Evolutionary conservation across 148 eudicot genomes (phyloP).

Genomic region (Camellia granthamiana): DNA sequence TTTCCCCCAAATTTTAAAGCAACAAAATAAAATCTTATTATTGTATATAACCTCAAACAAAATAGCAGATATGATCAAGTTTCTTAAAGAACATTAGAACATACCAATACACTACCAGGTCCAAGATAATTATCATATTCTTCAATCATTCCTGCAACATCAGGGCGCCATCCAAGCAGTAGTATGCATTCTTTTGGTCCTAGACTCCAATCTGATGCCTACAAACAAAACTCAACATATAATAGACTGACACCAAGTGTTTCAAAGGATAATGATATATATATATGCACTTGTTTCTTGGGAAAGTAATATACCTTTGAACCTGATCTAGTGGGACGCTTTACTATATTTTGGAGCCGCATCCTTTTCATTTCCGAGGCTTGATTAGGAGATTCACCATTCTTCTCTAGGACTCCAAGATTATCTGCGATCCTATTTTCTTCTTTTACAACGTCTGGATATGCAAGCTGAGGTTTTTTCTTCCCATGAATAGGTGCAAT

Average conservation of each 20-base stretch:
- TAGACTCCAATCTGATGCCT: conserved; percentile 64
- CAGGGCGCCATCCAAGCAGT: conserved; percentile 90
- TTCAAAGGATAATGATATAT: not conserved
- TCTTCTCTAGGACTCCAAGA: conserved; percentile 27
- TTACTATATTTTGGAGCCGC: conserved; percentile 48
- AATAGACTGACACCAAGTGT: not conserved
- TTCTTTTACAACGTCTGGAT: conserved; percentile 28
- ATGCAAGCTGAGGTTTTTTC: conserved; percentile 44
- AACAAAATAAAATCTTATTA: too few species aligned
- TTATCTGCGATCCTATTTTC: conserved; percentile 25
- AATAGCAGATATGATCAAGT: too few species aligned
- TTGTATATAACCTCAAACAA: too few species aligned
- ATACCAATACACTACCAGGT: conserved; percentile 94
- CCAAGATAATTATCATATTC: conserved; percentile 94
- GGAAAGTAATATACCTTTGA: conserved; percentile 57
- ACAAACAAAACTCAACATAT: conserved; percentile 19
- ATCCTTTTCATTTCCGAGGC: conserved; percentile 33
- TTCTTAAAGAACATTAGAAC: conserved; percentile 2
- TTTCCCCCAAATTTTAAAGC: too few species aligned
- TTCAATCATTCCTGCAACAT: conserved; percentile 75
- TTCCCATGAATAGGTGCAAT: conserved; percentile 77
- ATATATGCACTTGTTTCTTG: not conserved
- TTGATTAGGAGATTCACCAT: conserved; percentile 27
- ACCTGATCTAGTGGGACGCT: conserved; percentile 50
- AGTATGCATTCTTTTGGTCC: conserved; percentile 86